Base-by-base conservation (phyloP, 495 filamentous ascomycete species). In the Baudoinia panamericana region DNA sequence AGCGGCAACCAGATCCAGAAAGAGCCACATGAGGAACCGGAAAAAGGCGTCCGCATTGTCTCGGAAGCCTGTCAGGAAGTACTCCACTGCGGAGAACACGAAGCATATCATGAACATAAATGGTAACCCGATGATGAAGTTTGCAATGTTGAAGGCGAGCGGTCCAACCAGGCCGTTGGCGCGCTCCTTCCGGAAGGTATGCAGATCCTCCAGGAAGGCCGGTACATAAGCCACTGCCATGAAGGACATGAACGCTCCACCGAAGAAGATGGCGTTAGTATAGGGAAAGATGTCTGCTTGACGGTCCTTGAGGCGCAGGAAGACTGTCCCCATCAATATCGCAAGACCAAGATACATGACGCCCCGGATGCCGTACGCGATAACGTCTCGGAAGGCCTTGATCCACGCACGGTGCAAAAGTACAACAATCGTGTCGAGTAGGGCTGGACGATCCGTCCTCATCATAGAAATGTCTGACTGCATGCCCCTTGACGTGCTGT, bases 271-370 rank as follows among this genome's bases (percentile, higher is more conserved):
- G 22, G 76, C 78, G 45, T 88, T 88, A 50, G 71, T 80, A 49
- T 80, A 76, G 2, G 82, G 72, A 39, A 80, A 72, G 45, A 88
- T 85, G 36, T 71, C 68, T 2, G 64, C 61, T 50, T 87, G 80
- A 2, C 66, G 51, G 2, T 71, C 62, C 7, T 65, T 55, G 0
- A 88, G 62, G 5, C 82, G 70, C 17, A 86, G 62, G 75, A 76
- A 88, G 15, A 86, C 79, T 1, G 82, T 86, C 3, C 82, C 82
- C 75, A 84, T 82, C 77, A 88, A 77, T 45, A 88, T 76, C 0
- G 82, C 80, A 17, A 86, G 66, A 65, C 77, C 79, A 22, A 76
- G 64, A 54, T 87, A 86, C 82, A 87, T 87, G 10, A 71, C 75
- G 16, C 84, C 64, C 0, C 82, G 66, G 42, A 88, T 82, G 0